Conservation (phyloP, 2,329 filamentous ascomycete genomes). For the Trichoderma sp. region DNA sequence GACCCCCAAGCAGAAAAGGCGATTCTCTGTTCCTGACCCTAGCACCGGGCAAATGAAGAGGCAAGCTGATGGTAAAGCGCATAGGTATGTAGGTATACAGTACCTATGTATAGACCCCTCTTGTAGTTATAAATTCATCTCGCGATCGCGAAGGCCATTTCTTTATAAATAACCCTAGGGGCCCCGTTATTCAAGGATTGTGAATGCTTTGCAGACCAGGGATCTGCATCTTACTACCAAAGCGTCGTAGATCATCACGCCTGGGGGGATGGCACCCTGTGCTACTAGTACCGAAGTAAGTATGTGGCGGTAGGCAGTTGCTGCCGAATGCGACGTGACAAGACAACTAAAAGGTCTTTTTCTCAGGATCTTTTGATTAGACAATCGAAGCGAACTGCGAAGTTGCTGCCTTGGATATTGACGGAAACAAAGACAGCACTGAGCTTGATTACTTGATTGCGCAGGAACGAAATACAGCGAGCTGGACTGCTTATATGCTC, state of each 20-base stretch:
- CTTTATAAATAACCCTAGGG: slow-evolving; percentile 1
- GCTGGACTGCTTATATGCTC: background rate
- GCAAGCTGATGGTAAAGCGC: background rate
- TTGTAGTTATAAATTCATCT: background rate
- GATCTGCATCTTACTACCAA: slow-evolving; percentile 27
- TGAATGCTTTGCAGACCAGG: slow-evolving; percentile 28
- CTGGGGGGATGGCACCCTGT: slow-evolving; percentile 18
- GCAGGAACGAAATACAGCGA: background rate
- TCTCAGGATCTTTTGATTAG: background rate
- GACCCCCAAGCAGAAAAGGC: background rate
- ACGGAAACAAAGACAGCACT: background rate
- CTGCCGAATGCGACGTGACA: slow-evolving; percentile 27
- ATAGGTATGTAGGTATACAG: no score
- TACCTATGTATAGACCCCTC: background rate
- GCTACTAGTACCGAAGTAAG: background rate
- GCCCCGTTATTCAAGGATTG: slow-evolving; percentile 20
- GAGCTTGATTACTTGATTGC: background rate
- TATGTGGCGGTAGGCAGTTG: background rate
- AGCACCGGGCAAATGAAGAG: background rate
- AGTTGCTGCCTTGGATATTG: background rate
- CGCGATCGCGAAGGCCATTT: background rate
- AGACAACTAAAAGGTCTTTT: background rate
- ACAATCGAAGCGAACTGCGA: no score
- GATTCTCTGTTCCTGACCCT: background rate
- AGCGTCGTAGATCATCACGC: slow-evolving; percentile 28